These are phyloP conservation scores for Heterobasidion parviporum DNA, from an alignment of 1,284 basidiomycete genomes.

Conservation along the genomic window DNA sequence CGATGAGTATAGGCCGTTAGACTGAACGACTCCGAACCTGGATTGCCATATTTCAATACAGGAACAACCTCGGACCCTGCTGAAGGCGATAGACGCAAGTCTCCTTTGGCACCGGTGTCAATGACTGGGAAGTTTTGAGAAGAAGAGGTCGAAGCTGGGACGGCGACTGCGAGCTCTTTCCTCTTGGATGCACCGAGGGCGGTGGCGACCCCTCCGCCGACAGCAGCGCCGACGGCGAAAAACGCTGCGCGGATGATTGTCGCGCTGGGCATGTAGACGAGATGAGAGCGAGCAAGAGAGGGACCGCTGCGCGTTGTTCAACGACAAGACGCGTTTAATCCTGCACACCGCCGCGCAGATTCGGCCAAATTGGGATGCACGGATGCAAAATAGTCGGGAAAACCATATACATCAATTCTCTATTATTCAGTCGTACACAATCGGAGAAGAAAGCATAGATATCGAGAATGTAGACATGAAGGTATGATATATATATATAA, in stretches of 20 bases:
- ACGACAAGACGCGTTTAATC: no score
- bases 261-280: conserved; percentile 29
- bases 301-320: no score
- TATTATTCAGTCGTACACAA: conserved; percentile 5
- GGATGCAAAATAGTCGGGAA: not conserved
- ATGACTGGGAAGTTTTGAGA: conserved; percentile 12
- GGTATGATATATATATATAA: conserved; percentile 11
- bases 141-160: not conserved
- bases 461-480: conserved; percentile 10
- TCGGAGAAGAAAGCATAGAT: conserved; percentile 6
- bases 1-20: not conserved
- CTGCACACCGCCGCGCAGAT: not conserved
- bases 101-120: conserved; percentile 12
- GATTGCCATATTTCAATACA: conserved; percentile 67
- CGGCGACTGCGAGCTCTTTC: conserved; percentile 3
- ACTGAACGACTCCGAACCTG: conserved; percentile 36
- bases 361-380: not conserved
- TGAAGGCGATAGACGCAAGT: conserved; percentile 4
- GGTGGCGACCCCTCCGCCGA: conserved; percentile 60
- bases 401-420: not conserved
- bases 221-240: conserved; percentile 62
- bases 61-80: conserved; percentile 16
- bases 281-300: no score
- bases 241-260: conserved; percentile 53
- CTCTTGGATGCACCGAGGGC: conserved; percentile 28